Evolutionary conservation across 2,329 filamentous ascomycete genomes (phyloP), one percentile per base, ranked within the genome.

Genomic region (Fusarium albosuccineum): DNA sequence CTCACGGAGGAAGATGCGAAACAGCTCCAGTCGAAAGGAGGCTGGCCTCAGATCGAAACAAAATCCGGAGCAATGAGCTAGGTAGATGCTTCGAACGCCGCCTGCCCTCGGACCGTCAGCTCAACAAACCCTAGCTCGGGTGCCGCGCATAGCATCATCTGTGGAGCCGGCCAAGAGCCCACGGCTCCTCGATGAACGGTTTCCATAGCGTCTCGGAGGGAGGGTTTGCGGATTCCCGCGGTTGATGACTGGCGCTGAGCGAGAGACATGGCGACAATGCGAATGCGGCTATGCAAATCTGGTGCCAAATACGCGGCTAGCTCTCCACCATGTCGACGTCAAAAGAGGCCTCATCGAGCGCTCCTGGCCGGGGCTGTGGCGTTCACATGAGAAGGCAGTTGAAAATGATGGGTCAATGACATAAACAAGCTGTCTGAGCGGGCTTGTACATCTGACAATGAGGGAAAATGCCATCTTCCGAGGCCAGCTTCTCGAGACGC

Each of bases 41-140:
- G 49, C 44, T 69, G 39, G 51, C 52, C 37, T 64, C 50, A 51
- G 48, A 44, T 62, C 58, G 64, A 72, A 72, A 72, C 57, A 67
- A 65, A 68, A 60, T 9, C 30, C 30, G 30, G 30, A 33, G 30
- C 11, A 33, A 33, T 33, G 60, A 62, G 58, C 41, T 14, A 52
- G 58, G 39, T 14, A 52, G 37, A 48, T 62, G 37, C 45, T 64
- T 45, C 50, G 16, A 55, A 55, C 16, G 44, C 22, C 45, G 16
- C 40, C 40, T 56, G 49, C 34, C 50, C 53, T 41, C 52, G 52
- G 42, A 14, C 46, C 17, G 22, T 49, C 46, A 30, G 36, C 48
- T 33, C 17, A 36, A 22, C 46, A 22, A 22, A 48, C 44, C 26
- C 6, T 26, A 51, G 50, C 42, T 42, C 34, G 41, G 41, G 66